Conservation (phyloP, 768 basidiomycete species). For the Sarcodon aspratus region DNA sequence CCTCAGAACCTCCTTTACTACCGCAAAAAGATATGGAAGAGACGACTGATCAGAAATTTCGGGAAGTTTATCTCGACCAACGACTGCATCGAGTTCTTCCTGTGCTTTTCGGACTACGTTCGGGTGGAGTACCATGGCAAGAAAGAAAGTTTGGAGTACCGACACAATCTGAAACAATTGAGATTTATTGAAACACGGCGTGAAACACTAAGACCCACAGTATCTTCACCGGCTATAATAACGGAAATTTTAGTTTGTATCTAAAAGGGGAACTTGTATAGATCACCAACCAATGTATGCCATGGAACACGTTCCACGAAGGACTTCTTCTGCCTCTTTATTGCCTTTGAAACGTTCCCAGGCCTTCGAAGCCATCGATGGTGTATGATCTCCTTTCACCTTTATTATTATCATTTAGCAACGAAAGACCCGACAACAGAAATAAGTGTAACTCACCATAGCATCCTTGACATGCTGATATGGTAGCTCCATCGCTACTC, state of each 20-base stretch:
- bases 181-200: neutral
- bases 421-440: neutral
- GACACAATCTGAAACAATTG: conserved; percentile 9
- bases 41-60: conserved; percentile 39
- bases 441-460: conserved; percentile 27
- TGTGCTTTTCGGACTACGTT: conserved; percentile 46
- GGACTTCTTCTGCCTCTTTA: conserved; percentile 8
- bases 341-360: conserved; percentile 1
- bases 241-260: neutral
- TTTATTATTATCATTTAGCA: neutral
- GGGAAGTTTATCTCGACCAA: conserved; percentile 47
- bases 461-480: conserved; percentile 45
- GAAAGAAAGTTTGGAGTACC: conserved; percentile 42
- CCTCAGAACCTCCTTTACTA: conserved; percentile 43
- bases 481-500: conserved; percentile 52
- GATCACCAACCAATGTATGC: neutral
- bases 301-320: conserved; percentile 3
- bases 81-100: conserved; percentile 50
- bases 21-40: conserved; percentile 48
- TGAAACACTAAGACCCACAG: neutral
- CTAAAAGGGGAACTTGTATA: neutral
- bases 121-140: conserved; percentile 57
- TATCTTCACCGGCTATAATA: conserved; percentile 4
- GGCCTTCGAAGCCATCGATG: conserved; percentile 25
- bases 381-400: neutral